phyloP scores from a whole-genome alignment of 2,329 filamentous ascomycete genomes.

The Mollisiaceae sp. region DNA sequence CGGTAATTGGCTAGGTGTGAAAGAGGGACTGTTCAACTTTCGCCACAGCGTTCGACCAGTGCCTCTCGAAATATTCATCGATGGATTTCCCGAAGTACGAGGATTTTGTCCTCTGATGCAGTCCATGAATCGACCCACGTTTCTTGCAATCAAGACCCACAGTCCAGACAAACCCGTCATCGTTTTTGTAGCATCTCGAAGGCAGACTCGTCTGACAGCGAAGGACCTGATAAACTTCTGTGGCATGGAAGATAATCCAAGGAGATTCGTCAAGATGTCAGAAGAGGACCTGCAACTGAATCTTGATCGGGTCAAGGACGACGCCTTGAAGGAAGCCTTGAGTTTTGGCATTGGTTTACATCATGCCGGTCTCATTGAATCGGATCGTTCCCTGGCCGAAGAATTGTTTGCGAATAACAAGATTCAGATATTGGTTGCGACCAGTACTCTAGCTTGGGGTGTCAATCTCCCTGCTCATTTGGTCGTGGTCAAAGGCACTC shows the following conservation, averaged over 20 bases:
- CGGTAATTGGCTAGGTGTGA: conserved; percentile 96
- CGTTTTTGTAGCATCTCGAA: conserved; percentile 93
- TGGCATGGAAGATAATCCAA: conserved; percentile 97
- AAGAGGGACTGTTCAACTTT: conserved; percentile 96
- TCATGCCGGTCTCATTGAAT: conserved; percentile 95
- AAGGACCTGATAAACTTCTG: conserved; percentile 97
- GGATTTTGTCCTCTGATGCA: conserved; percentile 99
- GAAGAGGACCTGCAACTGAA: conserved; percentile 93
- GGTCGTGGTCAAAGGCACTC: conserved; percentile 96
- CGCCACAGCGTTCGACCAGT: conserved; percentile 95
- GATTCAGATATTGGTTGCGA: conserved; percentile 95
- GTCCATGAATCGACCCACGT: conserved; percentile 97
- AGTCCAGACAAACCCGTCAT: conserved; percentile 97
- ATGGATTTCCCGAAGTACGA: conserved; percentile 92
- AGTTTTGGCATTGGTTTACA: conserved; percentile 97
- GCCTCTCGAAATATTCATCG: conserved; percentile 93
- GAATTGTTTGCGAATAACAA: conserved; percentile 98
- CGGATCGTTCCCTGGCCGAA: conserved; percentile 87
- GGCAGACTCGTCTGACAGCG: conserved; percentile 92
- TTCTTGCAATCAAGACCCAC: conserved; percentile 94
- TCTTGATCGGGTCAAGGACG: conserved; percentile 89
- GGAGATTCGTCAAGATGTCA: conserved; percentile 90
- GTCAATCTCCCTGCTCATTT: conserved; percentile 96
- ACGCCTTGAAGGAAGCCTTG: conserved; percentile 89
- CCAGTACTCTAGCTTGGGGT: conserved; percentile 96